A percentile compares a stretch with the other conserved stretches of the same genome.
phyloP scores from a whole-genome alignment of 108 stramenopile genomes.

The Skeletonema tropicum region DNA sequence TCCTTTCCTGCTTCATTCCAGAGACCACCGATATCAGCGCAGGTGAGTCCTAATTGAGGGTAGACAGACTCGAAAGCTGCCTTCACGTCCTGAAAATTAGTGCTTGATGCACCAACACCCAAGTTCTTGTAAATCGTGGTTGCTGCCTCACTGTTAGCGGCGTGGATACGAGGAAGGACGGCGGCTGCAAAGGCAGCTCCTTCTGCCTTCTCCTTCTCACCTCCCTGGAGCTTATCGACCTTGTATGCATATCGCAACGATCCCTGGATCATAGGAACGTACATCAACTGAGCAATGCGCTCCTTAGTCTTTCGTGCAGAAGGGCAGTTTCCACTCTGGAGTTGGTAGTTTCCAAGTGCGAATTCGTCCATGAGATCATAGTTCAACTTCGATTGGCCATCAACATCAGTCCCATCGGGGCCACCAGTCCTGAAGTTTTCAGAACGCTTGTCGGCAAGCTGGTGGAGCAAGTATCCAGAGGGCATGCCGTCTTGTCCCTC shows the following conservation, averaged over 20 bases:
- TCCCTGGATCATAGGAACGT: constrained; percentile 79
- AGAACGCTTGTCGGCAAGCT: constrained; percentile 69
- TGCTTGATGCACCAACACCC: constrained; percentile 41
- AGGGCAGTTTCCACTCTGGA: constrained; percentile 56
- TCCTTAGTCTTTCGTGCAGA: constrained; percentile 52
- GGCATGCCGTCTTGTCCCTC: constrained; percentile 58
- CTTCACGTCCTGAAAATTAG: constrained; percentile 61
- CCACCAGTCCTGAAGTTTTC: constrained; percentile 69
- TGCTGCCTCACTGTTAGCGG: constrained; percentile 55
- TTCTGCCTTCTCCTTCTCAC: constrained; percentile 67
- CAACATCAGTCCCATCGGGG: constrained; percentile 33
- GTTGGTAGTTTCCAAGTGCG: constrained; percentile 48
- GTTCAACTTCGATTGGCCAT: constrained; percentile 61
- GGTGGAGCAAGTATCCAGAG: constrained; percentile 58
- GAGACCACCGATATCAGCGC: constrained; percentile 72
- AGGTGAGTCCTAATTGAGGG: constrained; percentile 60
- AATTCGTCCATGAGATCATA: constrained; percentile 60
- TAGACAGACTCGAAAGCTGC: constrained; percentile 71
- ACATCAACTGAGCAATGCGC: constrained; percentile 61
- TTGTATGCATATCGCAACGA: constrained; percentile 72
- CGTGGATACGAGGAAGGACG: constrained; percentile 68
- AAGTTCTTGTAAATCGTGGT: constrained; percentile 72
- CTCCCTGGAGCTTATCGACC: constrained; percentile 38
- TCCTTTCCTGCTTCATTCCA: constrained; percentile 36
- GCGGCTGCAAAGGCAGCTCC: constrained; percentile 79